Percentiles rank a stretch among this genome's conserved stretches.
Evolutionary conservation across 306 rosid genomes (phyloP).

Genomic region (Hippophae tibetana): DNA sequence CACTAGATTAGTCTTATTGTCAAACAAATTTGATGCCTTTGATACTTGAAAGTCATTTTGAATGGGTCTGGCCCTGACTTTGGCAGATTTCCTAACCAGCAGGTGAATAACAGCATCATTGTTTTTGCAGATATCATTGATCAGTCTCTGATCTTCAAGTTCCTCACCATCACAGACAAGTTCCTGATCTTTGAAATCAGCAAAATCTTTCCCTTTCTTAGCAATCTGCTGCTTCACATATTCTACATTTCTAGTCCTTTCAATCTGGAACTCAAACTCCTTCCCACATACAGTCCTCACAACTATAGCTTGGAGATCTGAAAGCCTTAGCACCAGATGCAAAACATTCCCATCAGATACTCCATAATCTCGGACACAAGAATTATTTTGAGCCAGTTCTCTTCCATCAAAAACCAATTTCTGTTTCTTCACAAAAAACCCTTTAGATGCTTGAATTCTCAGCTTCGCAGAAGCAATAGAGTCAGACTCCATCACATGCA

Average conservation of each 20-base stretch:
- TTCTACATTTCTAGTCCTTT: conserved; percentile 59
- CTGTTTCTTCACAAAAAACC: conserved; percentile 56
- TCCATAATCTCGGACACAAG: conserved; percentile 59
- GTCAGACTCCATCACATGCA: conserved; percentile 51
- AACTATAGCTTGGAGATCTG: conserved; percentile 56
- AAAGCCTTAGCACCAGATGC: conserved; percentile 56
- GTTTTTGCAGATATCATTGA: conserved; percentile 50
- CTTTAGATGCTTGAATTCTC: conserved; percentile 53
- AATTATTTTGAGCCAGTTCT: conserved; percentile 55
- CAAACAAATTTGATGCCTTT: conserved; percentile 26
- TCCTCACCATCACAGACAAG: conserved; percentile 53
- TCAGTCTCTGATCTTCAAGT: conserved; percentile 70
- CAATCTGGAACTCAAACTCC: conserved; percentile 51
- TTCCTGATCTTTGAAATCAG: conserved; percentile 54
- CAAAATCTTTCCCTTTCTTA: conserved; percentile 38
- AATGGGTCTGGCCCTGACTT: conserved; percentile 48
- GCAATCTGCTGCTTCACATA: conserved; percentile 62
- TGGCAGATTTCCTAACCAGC: conserved; percentile 49
- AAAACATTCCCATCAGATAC: conserved; percentile 55
- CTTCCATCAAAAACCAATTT: conserved; percentile 65
- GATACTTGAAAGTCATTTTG: conserved; percentile 51
- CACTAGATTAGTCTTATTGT: conserved; percentile 14
- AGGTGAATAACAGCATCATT: conserved; percentile 48
- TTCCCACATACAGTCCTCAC: conserved; percentile 57
- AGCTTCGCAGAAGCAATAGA: conserved; percentile 73